Percentiles rank a stretch among this genome's conserved stretches.
phyloP scores from a whole-genome alignment of 129 eudicot genomes.

The Artemisia argyi region DNA sequence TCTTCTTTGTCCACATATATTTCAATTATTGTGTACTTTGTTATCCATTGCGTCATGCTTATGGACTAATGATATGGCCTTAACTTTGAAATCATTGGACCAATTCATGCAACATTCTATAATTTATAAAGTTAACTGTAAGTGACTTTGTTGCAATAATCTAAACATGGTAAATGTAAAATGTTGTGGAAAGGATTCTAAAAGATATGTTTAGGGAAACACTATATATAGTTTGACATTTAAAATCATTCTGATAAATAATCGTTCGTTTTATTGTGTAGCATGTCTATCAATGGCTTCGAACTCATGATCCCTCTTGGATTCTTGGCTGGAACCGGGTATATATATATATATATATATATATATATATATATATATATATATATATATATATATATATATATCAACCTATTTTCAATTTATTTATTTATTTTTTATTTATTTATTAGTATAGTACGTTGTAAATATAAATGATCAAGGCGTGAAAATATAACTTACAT shows the following conservation, averaged over 20 bases:
- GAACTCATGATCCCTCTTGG: constrained; percentile 80
- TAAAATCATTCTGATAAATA: background rate
- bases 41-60: constrained; percentile 5
- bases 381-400: too few relatives aligned
- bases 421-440: too few relatives aligned
- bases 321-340: constrained; percentile 88
- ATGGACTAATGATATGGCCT: background rate
- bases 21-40: background rate
- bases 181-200: too few relatives aligned
- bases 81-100: constrained; percentile 2
- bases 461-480: background rate
- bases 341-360: too few relatives aligned
- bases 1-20: constrained; percentile 18
- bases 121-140: background rate
- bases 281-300: constrained; percentile 82
- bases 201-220: too few relatives aligned
- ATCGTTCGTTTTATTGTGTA: constrained; percentile 25
- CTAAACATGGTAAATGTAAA: too few relatives aligned
- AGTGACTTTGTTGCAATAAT: too few relatives aligned
- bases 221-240: background rate
- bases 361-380: too few relatives aligned
- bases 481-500: background rate
- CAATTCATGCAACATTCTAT: background rate
- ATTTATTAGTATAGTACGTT: background rate
- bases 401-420: background rate